Conservation (phyloP, 805 yeast species). For the Myxozyma mucilagina region DNA sequence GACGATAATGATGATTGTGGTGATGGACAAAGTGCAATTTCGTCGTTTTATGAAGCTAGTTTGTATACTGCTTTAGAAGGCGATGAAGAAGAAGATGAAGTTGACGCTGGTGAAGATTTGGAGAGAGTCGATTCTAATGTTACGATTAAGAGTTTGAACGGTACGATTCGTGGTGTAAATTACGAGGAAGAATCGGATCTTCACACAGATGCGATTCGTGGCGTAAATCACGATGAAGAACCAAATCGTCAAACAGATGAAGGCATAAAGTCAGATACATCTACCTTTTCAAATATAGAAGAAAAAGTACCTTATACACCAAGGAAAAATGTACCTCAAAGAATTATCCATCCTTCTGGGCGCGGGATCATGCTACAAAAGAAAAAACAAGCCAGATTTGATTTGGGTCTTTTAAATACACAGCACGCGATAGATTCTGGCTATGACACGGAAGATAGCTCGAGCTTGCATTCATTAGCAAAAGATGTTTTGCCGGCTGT, state of each 20-base stretch:
- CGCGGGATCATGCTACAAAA: background rate
- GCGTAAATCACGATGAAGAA: too few species aligned
- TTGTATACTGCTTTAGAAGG: slow-evolving; percentile 4
- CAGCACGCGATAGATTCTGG: too few species aligned
- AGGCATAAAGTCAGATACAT: background rate
- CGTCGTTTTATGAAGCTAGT: slow-evolving; percentile 4
- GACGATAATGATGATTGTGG: background rate
- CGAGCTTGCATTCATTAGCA: background rate
- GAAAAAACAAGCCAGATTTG: background rate
- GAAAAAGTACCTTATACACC: background rate
- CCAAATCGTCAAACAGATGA: too few species aligned
- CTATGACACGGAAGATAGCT: too few species aligned
- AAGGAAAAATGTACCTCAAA: background rate
- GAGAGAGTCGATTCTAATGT: background rate
- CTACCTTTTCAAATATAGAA: background rate
- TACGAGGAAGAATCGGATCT: too few species aligned
- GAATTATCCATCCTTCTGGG: background rate
- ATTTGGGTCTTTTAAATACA: background rate
- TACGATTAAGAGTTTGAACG: too few species aligned
- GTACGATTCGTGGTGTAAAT: too few species aligned
- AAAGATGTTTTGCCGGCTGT: background rate
- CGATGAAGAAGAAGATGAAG: background rate
- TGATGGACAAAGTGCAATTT: background rate
- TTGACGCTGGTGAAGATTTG: background rate
- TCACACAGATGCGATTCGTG: too few species aligned